Conservation (phyloP, 495 filamentous ascomycete species). For the Annulohypoxylon nitens region DNA sequence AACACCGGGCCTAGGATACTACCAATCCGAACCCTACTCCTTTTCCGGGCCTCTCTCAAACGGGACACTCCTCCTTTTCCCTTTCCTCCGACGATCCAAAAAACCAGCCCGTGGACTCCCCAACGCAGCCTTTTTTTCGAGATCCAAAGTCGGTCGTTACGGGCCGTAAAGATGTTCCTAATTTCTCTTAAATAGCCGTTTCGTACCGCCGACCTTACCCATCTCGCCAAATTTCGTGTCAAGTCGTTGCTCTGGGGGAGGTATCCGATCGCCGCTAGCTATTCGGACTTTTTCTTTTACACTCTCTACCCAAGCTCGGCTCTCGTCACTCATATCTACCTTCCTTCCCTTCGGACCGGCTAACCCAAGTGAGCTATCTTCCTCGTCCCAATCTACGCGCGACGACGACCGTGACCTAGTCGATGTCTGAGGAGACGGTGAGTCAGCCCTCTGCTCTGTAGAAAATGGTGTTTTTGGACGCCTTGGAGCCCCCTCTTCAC, state of each 20-base stretch:
- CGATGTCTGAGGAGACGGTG: conserved; percentile 54
- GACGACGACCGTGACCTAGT: conserved; percentile 60
- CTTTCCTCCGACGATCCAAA: conserved; percentile 11
- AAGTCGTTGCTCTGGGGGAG: conserved; percentile 42
- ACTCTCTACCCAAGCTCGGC: conserved; percentile 77
- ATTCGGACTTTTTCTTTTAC: conserved; percentile 75
- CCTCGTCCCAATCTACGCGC: conserved; percentile 65
- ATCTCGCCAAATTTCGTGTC: conserved; percentile 68
- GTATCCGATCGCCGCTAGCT: conserved; percentile 62
- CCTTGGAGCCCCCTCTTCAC: conserved; percentile 44
- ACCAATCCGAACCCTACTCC: conserved; percentile 23
- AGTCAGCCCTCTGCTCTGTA: conserved; percentile 41
- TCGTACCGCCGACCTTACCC: conserved; percentile 67
- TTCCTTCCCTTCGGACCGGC: conserved; percentile 72
- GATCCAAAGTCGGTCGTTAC: conserved; percentile 42
- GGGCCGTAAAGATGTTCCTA: conserved; percentile 50
- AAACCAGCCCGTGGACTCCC: conserved; percentile 33
- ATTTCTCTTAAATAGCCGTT: conserved; percentile 67
- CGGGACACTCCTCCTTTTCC: conserved; percentile 25
- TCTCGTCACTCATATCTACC: conserved; percentile 71
- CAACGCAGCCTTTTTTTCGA: conserved; percentile 21
- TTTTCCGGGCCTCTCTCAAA: conserved; percentile 26
- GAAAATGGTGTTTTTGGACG: conserved; percentile 56
- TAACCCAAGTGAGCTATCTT: conserved; percentile 69
- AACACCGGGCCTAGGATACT: conserved; percentile 46